Evolutionary conservation across 441 rosid species (phyloP), one percentile per base, ranked within the genome.

Genomic region (Gossypium lobatum): DNA sequence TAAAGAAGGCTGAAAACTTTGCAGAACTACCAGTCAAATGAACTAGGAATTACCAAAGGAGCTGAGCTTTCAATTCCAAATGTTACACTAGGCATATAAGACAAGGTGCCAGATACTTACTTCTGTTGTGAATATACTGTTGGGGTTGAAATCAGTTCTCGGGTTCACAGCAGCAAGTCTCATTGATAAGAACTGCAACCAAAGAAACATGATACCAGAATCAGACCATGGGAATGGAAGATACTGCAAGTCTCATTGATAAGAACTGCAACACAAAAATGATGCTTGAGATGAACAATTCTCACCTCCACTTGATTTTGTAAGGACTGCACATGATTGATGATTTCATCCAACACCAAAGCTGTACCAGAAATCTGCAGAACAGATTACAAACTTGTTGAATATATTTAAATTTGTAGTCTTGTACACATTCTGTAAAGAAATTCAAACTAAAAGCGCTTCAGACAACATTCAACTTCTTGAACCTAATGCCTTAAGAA

Each of bases 91-190:
- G 48, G 59, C 70, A 73, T 8, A 74, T 54, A 2, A 42, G 71
- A 71, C 55, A 4, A 71, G 62, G 42, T 66, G 74, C 21, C 50
- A 70, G 59, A 64, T 64, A 80, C 97, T 82, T 88, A 93, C 99
- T 75, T 93, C 98, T 70, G 93, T 86, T 70, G 89, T 87, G 78
- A 91, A 79, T 76, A 87, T 54, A 54, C 76, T 82, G 79, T 90
- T 93, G 16, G 90, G 86, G 80, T 88, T 87, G 85, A 93, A 86
- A 86, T 91, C 97, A 55, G 85, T 83, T 81, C 91, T 82, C n/a
- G 97, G 93, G 81, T 91, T 90, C 50, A 87, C 96, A 5, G 93
- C 88, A 9, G 97, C 97, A 60, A 95, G 97, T 86, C 92, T 89
- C 98, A 93, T 95, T 64, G 98, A 95, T 78, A 95, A 85, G 80